Evolutionary conservation across 768 basidiomycete genomes (phyloP).

Genomic region (Tulasnella sp.): DNA sequence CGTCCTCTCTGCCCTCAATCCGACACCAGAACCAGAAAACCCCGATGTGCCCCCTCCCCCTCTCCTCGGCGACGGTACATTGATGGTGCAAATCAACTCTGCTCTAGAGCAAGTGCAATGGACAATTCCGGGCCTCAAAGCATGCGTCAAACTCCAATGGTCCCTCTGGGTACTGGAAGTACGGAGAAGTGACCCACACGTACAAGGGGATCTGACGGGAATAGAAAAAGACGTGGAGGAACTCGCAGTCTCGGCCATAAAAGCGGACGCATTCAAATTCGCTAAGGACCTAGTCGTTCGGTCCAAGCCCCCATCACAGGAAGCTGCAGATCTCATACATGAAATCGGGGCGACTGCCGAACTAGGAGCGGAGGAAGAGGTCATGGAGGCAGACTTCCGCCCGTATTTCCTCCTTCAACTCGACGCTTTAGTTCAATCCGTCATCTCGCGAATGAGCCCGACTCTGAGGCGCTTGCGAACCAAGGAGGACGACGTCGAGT

Average conservation of each 20-base stretch:
- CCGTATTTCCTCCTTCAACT: conserved; percentile 51
- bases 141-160: conserved; percentile 75
- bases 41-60: conserved; percentile 43
- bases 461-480: conserved; percentile 56
- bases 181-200: conserved; percentile 54
- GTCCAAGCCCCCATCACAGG: conserved; percentile 41
- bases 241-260: conserved; percentile 74
- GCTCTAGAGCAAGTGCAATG: conserved; percentile 39
- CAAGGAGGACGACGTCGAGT: conserved; percentile 73
- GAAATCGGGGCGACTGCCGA: conserved; percentile 12
- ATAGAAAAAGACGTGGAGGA: conserved; percentile 72
- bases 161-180: conserved; percentile 74
- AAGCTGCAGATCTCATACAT: conserved; percentile 34
- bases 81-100: conserved; percentile 21
- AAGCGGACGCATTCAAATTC: conserved; percentile 72
- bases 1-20: conserved; percentile 57
- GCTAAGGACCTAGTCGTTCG: conserved; percentile 54
- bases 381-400: conserved; percentile 41
- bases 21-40: conserved; percentile 35
- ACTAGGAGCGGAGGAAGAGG: conserved; percentile 13
- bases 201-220: conserved; percentile 40
- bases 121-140: conserved; percentile 64
- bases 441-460: conserved; percentile 30
- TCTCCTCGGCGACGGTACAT: conserved; percentile 29
- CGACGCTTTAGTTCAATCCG: conserved; percentile 60